Evolutionary conservation across 208 protist genomes (phyloP).

Genomic region (Trypanosoma theileri): DNA sequence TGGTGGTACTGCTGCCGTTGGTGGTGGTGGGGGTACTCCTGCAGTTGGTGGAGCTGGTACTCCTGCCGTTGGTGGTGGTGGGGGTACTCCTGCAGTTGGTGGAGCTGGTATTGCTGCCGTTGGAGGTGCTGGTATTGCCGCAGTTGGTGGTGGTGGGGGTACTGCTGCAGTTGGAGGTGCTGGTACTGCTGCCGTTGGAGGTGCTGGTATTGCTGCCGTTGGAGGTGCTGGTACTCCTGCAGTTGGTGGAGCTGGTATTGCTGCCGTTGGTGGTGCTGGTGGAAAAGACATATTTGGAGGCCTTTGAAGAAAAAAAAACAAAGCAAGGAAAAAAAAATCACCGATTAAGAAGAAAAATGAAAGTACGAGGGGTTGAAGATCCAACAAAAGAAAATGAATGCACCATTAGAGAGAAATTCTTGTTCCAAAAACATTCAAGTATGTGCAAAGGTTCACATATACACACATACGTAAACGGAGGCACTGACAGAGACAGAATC

Average conservation of each 20-base stretch:
- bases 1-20: slow-evolving; percentile 12
- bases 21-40: slow-evolving; percentile 20
- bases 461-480: background rate
- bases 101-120: slow-evolving; percentile 13
- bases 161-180: too few species aligned
- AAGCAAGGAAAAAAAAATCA: background rate
- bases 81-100: background rate
- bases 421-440: background rate
- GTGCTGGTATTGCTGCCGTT: too few species aligned
- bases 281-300: slow-evolving; percentile 20
- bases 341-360: slow-evolving; percentile 10
- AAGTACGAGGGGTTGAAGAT: background rate
- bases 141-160: too few species aligned
- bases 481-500: slow-evolving; percentile 9
- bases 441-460: background rate
- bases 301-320: background rate
- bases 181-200: too few species aligned
- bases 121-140: too few species aligned
- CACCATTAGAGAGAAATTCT: background rate
- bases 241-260: too few species aligned
- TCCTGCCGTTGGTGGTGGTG: slow-evolving; percentile 12
- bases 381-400: background rate
- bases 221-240: too few species aligned
- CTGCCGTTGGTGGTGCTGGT: slow-evolving; percentile 23
- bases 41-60: slow-evolving; percentile 18